phyloP scores from a whole-genome alignment of 345 rosid species.

The Theobroma cacao region DNA sequence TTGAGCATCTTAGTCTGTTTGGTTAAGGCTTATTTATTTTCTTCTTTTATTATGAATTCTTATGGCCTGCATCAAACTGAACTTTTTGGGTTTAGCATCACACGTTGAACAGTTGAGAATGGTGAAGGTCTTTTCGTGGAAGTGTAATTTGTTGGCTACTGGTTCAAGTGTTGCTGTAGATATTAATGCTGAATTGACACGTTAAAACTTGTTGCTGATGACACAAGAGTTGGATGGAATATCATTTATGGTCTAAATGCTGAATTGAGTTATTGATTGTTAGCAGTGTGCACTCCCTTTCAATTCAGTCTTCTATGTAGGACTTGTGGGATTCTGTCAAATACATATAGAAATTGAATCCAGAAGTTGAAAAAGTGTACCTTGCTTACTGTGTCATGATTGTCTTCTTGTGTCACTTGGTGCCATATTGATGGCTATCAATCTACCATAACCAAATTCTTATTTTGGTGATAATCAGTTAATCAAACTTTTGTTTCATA shows the following conservation, averaged over 20 bases:
- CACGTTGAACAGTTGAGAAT: background rate
- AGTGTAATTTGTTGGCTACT: background rate
- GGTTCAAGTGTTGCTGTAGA: background rate
- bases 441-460: no score
- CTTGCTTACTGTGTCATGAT: no score
- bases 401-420: background rate
- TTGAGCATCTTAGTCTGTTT: background rate
- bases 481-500: slow-evolving; percentile 20
- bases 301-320: background rate
- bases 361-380: background rate
- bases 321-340: background rate
- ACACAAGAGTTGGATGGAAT: background rate
- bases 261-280: background rate
- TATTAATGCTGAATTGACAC: background rate
- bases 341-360: background rate
- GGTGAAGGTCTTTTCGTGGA: background rate
- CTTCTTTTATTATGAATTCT: background rate
- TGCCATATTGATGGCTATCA: background rate
- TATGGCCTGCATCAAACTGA: background rate
- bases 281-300: background rate
- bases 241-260: background rate
- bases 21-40: background rate
- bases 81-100: background rate
- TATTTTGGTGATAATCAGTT: background rate
- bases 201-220: background rate